phyloP scores from a whole-genome alignment of 345 rosid species.

The Aquilaria malaccensis region DNA sequence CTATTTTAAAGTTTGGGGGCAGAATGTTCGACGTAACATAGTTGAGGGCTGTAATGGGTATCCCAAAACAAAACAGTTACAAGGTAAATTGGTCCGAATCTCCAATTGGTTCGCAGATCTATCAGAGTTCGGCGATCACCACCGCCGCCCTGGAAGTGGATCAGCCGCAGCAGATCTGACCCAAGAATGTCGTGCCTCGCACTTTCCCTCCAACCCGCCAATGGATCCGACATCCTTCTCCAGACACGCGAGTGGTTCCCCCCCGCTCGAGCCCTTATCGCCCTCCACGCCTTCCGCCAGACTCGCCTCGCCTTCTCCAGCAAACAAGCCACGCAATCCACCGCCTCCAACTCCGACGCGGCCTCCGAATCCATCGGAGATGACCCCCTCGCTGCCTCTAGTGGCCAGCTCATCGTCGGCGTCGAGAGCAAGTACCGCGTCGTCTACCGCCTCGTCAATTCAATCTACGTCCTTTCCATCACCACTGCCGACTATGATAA shows the following conservation, averaged over 20 bases:
- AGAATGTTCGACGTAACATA: no score
- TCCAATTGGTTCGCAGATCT: not conserved
- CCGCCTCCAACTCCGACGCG: conserved; percentile 38
- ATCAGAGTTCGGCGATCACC: not conserved
- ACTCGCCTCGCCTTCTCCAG: conserved; percentile 70
- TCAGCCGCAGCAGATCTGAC: conserved; percentile 13
- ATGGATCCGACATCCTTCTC: conserved; percentile 83
- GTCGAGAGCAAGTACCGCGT: conserved; percentile 95
- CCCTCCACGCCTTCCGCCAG: conserved; percentile 90
- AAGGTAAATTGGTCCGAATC: no score
- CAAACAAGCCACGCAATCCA: conserved; percentile 31
- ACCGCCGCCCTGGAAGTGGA: conserved; percentile 7
- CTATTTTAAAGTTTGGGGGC: no score
- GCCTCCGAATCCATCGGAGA: conserved; percentile 66
- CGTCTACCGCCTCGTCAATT: conserved; percentile 87
- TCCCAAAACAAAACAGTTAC: no score
- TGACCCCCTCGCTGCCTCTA: conserved; percentile 92
- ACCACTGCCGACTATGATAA: conserved; percentile 85
- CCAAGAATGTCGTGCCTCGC: conserved; percentile 73
- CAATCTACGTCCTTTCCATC: conserved; percentile 86
- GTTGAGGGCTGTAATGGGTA: no score
- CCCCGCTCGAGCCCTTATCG: conserved; percentile 84
- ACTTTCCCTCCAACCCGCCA: conserved; percentile 79
- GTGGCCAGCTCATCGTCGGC: conserved; percentile 95
- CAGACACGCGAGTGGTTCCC: conserved; percentile 97